Evolutionary conservation across 164 flowering plant species (phyloP), one percentile per base, ranked within the genome.

Genomic region (Tinospora cordifolia): DNA sequence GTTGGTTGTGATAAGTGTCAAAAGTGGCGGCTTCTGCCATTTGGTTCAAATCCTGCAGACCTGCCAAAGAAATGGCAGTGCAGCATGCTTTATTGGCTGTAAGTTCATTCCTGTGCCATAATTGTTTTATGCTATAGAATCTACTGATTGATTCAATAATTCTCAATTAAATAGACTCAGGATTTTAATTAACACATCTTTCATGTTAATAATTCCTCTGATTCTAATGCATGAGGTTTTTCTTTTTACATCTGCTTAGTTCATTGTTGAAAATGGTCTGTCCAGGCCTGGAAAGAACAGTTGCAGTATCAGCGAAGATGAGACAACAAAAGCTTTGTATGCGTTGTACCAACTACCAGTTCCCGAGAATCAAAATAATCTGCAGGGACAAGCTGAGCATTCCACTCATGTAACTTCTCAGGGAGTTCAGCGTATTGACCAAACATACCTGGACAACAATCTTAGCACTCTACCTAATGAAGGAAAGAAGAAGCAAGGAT

Each of bases 81-180:
- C 74, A 88, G 85, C 82, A 89, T 90, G 99, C 89, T 87, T 66
- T 38, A 80, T 72, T 95, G 99, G 97, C 92, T 95, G 98, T 95
- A 87, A 90, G 99, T 92, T 80, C 47, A 27, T 66, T 22, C 49
- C 49, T 1, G 64, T 21, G 36, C 3, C 36, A 30, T 30, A 30
- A 30, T 30, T 69, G 41, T 36, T 9, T 19, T 38, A n/a, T 26
- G 6, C n/a, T 19, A 4, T 54, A 21, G 6, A 54, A 54, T 54
- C 0, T 8, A 54, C 24, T 5, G n/a, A 7, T 25, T 19, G 60
- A 21, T 54, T 54, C 24, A 54, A 19, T 9, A n/a, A 54, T 54
- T 8, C 60, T 8, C 24, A 8, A 51, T 17, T 19, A 54, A 36
- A 68, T 54, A 68, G 17, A 36, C 27, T 8, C 38, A 36, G 54